Evolutionary conservation across 2,329 filamentous ascomycete genomes (phyloP).

Genomic region (Aspergillus arachidicola): DNA sequence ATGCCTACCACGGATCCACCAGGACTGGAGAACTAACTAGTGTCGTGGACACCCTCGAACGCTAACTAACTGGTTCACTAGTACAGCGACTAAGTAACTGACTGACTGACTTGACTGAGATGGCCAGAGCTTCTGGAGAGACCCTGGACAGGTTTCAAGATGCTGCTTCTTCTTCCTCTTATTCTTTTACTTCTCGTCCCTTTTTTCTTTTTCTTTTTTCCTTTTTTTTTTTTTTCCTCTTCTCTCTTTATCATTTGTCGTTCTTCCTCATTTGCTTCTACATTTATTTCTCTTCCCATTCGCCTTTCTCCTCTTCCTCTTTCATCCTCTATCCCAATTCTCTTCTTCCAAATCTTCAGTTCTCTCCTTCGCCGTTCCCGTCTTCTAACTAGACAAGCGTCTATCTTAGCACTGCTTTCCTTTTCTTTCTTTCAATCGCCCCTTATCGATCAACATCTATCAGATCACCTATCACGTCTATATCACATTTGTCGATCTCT

Average conservation of each 20-base stretch:
- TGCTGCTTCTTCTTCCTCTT: conserved; percentile 17
- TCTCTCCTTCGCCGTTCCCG: not conserved
- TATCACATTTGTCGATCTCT: not conserved
- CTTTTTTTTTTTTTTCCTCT: conserved; percentile 3
- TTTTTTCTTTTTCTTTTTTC: conserved; percentile 4
- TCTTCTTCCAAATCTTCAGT: not conserved
- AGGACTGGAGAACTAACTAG: not conserved
- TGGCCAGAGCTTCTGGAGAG: conserved; percentile 28
- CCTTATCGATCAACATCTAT: not conserved
- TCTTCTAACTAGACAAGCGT: not conserved
- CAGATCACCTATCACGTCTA: not conserved
- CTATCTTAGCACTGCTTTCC: not conserved
- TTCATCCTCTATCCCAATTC: not conserved
- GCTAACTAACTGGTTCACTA: conserved; percentile 3
- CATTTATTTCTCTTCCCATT: conserved; percentile 1
- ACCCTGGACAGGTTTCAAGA: conserved; percentile 30
- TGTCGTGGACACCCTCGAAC: conserved; percentile 7
- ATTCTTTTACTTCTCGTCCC: conserved; percentile 14
- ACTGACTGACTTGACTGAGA: conserved; percentile 9
- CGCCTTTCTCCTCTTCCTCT: not conserved
- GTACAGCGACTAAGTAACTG: conserved; percentile 5
- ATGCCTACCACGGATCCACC: conserved; percentile 9
- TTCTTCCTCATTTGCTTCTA: not conserved
- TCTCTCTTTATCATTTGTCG: conserved; percentile 1
- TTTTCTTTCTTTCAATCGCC: not conserved